Percentiles rank a stretch among this genome's conserved stretches.
phyloP scores from a whole-genome alignment of 257 asterid species.

The Przewalskia tangutica region DNA sequence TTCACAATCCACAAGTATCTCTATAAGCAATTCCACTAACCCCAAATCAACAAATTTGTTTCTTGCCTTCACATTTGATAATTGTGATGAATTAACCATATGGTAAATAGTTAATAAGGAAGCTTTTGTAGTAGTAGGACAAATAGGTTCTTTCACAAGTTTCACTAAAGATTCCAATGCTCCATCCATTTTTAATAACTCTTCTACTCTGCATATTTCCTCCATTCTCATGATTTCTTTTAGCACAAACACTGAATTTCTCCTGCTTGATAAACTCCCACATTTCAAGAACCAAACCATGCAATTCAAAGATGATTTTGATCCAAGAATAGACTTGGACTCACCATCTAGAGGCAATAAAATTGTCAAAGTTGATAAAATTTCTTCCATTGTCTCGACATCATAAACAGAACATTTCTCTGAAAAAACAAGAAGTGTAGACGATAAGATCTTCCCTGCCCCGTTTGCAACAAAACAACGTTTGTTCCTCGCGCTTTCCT shows the following conservation, averaged over 20 bases:
- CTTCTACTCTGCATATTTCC: neutral
- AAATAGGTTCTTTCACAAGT: conserved; percentile 33
- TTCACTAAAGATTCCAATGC: conserved; percentile 25
- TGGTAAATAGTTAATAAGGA: conserved; percentile 28
- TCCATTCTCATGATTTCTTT: conserved; percentile 9
- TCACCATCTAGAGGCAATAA: conserved; percentile 26
- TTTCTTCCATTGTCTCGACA: conserved; percentile 17
- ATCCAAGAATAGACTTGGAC: conserved; percentile 16
- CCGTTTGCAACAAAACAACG: conserved; percentile 27
- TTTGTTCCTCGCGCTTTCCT: conserved; percentile 34
- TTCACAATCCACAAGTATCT: conserved; percentile 38
- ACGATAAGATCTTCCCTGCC: conserved; percentile 16
- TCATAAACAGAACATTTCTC: neutral
- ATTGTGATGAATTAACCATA: conserved; percentile 13
- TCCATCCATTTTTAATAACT: conserved; percentile 17
- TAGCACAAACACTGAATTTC: conserved; percentile 17
- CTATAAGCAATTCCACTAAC: conserved; percentile 22
- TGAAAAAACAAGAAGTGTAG: conserved; percentile 21
- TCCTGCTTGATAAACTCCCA: conserved; percentile 17
- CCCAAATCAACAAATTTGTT: conserved; percentile 22
- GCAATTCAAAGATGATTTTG: conserved; percentile 20
- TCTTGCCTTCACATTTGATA: neutral
- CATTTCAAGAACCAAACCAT: conserved; percentile 25
- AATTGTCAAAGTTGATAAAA: conserved; percentile 22
- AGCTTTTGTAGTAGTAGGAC: conserved; percentile 42